Percentiles rank a stretch among this genome's conserved stretches.
phyloP scores from a whole-genome alignment of 2,329 filamentous ascomycete genomes.

The Colletotrichum falcatum region DNA sequence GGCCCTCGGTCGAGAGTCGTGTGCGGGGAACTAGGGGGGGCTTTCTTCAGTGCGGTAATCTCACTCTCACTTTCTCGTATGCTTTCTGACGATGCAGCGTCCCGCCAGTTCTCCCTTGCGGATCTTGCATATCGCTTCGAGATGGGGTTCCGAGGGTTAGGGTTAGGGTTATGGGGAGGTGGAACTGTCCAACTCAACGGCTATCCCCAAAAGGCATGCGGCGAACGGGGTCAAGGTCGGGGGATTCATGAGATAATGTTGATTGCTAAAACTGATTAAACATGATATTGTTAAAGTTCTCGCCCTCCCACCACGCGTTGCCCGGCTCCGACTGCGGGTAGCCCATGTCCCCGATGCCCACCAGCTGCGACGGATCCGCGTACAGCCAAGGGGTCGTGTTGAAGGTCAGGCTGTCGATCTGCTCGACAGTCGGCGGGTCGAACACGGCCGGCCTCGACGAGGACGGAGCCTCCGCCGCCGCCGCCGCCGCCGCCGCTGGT shows the following conservation, averaged over 20 bases:
- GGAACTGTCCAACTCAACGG: rapidly evolving
- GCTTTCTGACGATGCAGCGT: neutral
- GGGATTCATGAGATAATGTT: neutral
- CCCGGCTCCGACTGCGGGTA: constrained; percentile 49
- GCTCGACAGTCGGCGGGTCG: constrained; percentile 49
- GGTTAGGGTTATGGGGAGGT: too few species aligned
- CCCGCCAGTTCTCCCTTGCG: rapidly evolving
- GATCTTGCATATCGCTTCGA: neutral
- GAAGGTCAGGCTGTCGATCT: constrained; percentile 53
- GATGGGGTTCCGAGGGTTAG: neutral
- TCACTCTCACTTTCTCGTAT: too few species aligned
- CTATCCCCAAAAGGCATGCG: neutral
- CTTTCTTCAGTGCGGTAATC: neutral
- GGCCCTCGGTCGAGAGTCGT: neutral
- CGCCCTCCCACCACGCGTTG: constrained; percentile 56
- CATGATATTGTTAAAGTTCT: constrained; percentile 53
- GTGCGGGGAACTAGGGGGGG: neutral
- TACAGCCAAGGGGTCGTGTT: constrained; percentile 59
- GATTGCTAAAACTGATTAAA: constrained; percentile 53
- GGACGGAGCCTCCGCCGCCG: neutral
- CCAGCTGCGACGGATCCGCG: constrained; percentile 55
- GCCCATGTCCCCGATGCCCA: constrained; percentile 53
- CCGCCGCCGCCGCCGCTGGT: neutral
- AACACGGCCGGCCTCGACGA: constrained; percentile 39
- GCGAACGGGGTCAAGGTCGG: too few species aligned